Conservation (phyloP, 1,284 basidiomycete genomes). For the Apiotrichum sp. region DNA sequence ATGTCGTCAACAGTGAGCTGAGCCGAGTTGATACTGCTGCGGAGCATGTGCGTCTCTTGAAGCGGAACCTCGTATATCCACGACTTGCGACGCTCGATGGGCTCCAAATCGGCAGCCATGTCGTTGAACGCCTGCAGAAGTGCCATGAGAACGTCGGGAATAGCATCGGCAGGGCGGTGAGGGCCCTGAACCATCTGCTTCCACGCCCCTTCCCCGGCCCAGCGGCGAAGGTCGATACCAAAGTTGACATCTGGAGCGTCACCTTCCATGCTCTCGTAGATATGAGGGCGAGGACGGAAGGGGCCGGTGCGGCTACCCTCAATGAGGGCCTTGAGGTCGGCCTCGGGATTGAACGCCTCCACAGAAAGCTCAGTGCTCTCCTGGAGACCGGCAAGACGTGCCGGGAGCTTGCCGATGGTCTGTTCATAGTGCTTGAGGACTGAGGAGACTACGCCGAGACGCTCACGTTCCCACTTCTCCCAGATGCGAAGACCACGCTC, state of each 20-base stretch:
- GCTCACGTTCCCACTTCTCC: conserved; percentile 77
- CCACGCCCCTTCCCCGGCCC: conserved; percentile 64
- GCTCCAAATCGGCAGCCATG: conserved; percentile 59
- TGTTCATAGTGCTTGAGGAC: conserved; percentile 78
- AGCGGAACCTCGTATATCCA: conserved; percentile 91
- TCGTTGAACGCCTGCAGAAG: conserved; percentile 61
- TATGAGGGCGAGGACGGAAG: conserved; percentile 71
- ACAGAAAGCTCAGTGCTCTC: conserved; percentile 68
- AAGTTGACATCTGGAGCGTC: conserved; percentile 78
- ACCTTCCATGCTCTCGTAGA: conserved; percentile 75
- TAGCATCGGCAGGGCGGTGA: conserved; percentile 51
- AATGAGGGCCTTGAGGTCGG: conserved; percentile 61
- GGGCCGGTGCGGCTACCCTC: conserved; percentile 84
- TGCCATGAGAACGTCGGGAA: conserved; percentile 70
- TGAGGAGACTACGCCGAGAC: conserved; percentile 73
- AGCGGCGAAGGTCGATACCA: conserved; percentile 77
- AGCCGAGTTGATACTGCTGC: conserved; percentile 70
- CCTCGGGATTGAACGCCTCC: conserved; percentile 75
- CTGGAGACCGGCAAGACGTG: conserved; percentile 58
- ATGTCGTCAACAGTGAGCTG: conserved; percentile 59
- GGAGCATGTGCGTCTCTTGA: conserved; percentile 69
- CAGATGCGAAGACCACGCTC: conserved; percentile 72
- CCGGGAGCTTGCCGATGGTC: conserved; percentile 63
- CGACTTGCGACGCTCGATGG: conserved; percentile 76
- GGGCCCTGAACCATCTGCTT: conserved; percentile 34